A percentile compares a stretch with the other conserved stretches of the same genome.
Conservation (phyloP, 345 rosid species). For the Rhizophora mangle region DNA sequence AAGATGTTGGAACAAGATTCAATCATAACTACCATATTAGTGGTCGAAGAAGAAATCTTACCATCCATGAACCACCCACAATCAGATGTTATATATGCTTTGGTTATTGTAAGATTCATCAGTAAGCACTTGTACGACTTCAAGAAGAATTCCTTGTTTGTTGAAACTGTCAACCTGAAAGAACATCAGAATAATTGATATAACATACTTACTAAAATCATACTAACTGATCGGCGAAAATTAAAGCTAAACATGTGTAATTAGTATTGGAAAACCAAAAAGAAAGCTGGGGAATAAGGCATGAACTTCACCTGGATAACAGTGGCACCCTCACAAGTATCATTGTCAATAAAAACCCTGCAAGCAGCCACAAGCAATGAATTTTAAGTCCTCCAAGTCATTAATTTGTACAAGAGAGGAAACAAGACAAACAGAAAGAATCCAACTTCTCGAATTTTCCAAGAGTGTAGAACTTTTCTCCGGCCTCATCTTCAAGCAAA, state of each 20-base stretch:
- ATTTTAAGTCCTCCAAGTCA: neutral
- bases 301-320: slow-evolving; percentile 53
- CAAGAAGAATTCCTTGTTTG: slow-evolving; percentile 82
- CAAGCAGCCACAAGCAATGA: slow-evolving; percentile 15
- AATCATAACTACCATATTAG: slow-evolving; percentile 7
- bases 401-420: neutral
- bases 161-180: slow-evolving; percentile 74
- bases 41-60: slow-evolving; percentile 20
- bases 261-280: neutral
- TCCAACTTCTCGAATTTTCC: slow-evolving; percentile 7
- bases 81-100: slow-evolving; percentile 89
- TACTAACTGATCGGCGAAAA: neutral
- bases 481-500: slow-evolving; percentile 6
- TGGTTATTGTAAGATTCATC: slow-evolving; percentile 81
- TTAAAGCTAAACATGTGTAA: neutral
- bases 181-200: neutral
- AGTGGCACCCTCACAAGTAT: slow-evolving; percentile 63
- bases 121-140: slow-evolving; percentile 84
- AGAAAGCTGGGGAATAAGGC: too few relatives aligned
- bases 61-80: slow-evolving; percentile 98
- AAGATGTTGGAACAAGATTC: slow-evolving; percentile 6
- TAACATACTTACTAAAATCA: neutral
- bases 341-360: slow-evolving; percentile 84
- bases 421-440: neutral
- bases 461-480: slow-evolving; percentile 11